Conservation (phyloP, 345 rosid genomes). For the Salix exigua region DNA sequence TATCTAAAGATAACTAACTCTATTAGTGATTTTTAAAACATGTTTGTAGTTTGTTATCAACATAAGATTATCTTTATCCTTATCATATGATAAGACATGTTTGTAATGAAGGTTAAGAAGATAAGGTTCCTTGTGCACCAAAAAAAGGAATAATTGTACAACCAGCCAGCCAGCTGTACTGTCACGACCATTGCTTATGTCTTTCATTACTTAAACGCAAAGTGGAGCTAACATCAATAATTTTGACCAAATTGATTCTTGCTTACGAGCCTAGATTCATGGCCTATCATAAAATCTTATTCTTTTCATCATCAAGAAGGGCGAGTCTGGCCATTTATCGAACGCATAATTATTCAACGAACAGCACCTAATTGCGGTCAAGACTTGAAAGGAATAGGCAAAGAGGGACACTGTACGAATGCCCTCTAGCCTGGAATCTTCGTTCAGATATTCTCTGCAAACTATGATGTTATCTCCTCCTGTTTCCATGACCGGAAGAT, state of each 20-base stretch:
- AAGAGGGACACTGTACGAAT: slow-evolving; percentile 2
- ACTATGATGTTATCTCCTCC: background rate
- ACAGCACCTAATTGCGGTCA: background rate
- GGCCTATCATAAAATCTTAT: slow-evolving; percentile 2
- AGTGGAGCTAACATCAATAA: background rate
- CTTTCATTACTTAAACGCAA: background rate
- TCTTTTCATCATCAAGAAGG: too few relatives aligned
- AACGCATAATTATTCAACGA: background rate
- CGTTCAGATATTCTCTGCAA: background rate
- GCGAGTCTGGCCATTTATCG: too few relatives aligned
- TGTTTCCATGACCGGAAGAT: background rate
- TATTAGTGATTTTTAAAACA: too few relatives aligned
- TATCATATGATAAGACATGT: too few relatives aligned
- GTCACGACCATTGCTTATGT: background rate
- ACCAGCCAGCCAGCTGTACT: too few relatives aligned
- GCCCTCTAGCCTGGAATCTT: slow-evolving; percentile 2
- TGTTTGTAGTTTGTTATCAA: too few relatives aligned
- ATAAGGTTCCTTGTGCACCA: background rate
- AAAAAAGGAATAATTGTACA: background rate
- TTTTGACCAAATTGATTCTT: background rate
- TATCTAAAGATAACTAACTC: too few relatives aligned
- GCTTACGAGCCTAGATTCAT: slow-evolving; percentile 26
- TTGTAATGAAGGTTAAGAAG: too few relatives aligned
- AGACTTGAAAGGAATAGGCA: background rate
- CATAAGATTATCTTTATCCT: too few relatives aligned